phyloP scores from a whole-genome alignment of 495 filamentous ascomycete species.

The Hypoxylon cercidicola region DNA sequence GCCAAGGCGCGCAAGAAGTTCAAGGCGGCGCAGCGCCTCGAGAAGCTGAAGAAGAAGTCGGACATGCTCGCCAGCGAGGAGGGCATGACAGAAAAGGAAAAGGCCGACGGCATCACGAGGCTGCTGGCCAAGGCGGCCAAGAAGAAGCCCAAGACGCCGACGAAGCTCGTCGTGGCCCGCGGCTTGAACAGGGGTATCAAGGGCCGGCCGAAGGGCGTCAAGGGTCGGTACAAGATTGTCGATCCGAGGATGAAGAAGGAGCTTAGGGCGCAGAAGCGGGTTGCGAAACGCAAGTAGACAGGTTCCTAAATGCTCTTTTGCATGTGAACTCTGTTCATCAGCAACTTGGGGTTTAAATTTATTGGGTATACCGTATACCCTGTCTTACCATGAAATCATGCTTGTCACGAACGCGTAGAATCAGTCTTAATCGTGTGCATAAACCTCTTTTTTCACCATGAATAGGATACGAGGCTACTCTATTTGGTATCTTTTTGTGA shows the following conservation, averaged over 20 bases:
- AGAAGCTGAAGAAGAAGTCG: constrained; percentile 95
- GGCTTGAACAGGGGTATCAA: constrained; percentile 84
- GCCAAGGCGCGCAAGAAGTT: constrained; percentile 96
- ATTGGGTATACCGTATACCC: too few species aligned
- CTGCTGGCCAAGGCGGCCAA: constrained; percentile 82
- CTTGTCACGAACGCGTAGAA: constrained; percentile 9
- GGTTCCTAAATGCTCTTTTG: not conserved
- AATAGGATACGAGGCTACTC: constrained; percentile 13
- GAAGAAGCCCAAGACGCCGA: constrained; percentile 84
- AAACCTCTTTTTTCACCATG: not conserved
- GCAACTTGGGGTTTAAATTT: not conserved
- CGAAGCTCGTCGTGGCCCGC: constrained; percentile 89
- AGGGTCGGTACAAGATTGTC: constrained; percentile 99
- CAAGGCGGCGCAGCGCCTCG: constrained; percentile 86
- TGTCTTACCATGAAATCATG: constrained; percentile 3
- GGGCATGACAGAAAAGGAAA: constrained; percentile 92
- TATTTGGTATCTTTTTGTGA: constrained; percentile 25
- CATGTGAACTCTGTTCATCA: too few species aligned
- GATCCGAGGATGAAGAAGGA: constrained; percentile 99
- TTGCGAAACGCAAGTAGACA: constrained; percentile 54
- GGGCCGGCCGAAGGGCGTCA: constrained; percentile 74
- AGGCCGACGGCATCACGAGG: constrained; percentile 83
- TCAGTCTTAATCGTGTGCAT: constrained; percentile 5
- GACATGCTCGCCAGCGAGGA: constrained; percentile 87
- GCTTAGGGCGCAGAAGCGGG: constrained; percentile 87